Percentiles rank a stretch among this genome's conserved stretches.
These are phyloP conservation scores for Orychophragmus violaceus DNA, from an alignment of 345 rosid genomes.

Conservation along the genomic window DNA sequence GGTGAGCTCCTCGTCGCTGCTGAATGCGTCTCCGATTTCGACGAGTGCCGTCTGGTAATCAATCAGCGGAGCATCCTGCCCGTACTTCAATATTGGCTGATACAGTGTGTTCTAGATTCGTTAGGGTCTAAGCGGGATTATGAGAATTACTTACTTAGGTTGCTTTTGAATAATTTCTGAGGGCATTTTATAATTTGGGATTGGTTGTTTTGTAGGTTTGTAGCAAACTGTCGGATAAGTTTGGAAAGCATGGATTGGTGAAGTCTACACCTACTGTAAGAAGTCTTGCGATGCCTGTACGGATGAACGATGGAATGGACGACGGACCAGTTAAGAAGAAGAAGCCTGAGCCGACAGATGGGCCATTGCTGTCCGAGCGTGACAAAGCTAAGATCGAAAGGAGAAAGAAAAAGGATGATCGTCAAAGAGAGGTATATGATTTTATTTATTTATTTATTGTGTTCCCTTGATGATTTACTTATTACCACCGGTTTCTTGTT, in stretches of 20 bases:
- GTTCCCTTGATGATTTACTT: no score
- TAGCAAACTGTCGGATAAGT: conserved; percentile 61
- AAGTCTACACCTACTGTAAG: conserved; percentile 63
- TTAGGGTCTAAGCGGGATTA: no score
- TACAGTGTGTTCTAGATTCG: no score
- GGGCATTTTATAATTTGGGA: no score
- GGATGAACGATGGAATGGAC: conserved; percentile 97
- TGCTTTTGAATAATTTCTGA: background rate
- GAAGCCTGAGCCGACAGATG: conserved; percentile 76
- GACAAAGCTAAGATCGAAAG: conserved; percentile 76
- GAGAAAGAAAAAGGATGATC: conserved; percentile 89
- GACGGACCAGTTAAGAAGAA: conserved; percentile 83
- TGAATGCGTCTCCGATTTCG: conserved; percentile 73
- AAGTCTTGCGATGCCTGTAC: conserved; percentile 75
- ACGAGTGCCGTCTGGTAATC: conserved; percentile 64
- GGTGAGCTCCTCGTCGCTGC: conserved; percentile 89
- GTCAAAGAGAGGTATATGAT: conserved; percentile 71
- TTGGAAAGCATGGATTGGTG: conserved; percentile 88
- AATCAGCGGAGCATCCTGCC: background rate
- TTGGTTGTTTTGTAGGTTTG: no score
- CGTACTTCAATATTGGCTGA: background rate
- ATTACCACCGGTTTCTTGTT: no score
- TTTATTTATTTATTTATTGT: background rate
- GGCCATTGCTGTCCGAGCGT: conserved; percentile 81
- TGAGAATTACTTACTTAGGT: no score